phyloP scores from a whole-genome alignment of 2,329 filamentous ascomycete genomes.

The Botryotinia calthae region DNA sequence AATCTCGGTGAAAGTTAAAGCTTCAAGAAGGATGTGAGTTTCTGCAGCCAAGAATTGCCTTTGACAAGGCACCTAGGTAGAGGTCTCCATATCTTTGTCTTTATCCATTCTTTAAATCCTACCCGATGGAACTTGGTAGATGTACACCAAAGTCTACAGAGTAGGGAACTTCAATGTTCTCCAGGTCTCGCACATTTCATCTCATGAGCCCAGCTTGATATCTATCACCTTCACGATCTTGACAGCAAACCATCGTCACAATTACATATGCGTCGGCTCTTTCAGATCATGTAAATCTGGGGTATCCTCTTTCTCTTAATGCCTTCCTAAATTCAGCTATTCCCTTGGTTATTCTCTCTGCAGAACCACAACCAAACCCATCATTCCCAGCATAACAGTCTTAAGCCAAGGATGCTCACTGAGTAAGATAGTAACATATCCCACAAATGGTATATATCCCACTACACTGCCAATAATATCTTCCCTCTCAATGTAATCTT shows the following conservation, averaged over 20 bases:
- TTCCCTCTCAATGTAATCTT: slow-evolving; percentile 80
- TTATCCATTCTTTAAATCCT: neutral
- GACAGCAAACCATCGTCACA: neutral
- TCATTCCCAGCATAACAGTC: slow-evolving; percentile 88
- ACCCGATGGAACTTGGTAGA: neutral
- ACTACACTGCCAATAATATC: slow-evolving; percentile 94
- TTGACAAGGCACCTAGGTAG: neutral
- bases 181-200: neutral
- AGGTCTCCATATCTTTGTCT: neutral
- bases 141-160: too few species aligned
- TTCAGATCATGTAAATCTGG: slow-evolving; percentile 25
- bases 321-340: neutral
- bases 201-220: neutral
- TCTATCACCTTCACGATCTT: neutral
- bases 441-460: slow-evolving; percentile 89
- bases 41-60: neutral
- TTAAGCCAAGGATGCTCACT: slow-evolving; percentile 97
- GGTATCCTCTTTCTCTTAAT: slow-evolving; percentile 28
- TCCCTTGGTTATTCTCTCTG: slow-evolving; percentile 68
- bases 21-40: neutral
- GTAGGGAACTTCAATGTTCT: neutral
- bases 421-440: slow-evolving; percentile 93
- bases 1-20: neutral
- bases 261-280: neutral
- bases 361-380: slow-evolving; percentile 90